These are phyloP conservation scores for Monilinia vaccinii-corymbosi DNA, from an alignment of 2,329 filamentous ascomycete species.

Conservation along the genomic window DNA sequence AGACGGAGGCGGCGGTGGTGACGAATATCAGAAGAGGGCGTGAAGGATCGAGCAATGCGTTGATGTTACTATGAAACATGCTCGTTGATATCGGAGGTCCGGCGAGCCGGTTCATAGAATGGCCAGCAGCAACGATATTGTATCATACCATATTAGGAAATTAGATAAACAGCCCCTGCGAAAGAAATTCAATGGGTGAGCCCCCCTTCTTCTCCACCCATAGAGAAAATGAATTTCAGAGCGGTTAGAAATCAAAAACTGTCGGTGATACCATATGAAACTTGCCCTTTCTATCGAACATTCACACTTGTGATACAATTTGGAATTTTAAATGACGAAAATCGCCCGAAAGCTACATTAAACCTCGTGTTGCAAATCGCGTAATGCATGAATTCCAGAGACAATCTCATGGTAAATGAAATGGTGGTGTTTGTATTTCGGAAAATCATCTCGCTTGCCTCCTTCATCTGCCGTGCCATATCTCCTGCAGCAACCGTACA, in stretches of 20 bases:
- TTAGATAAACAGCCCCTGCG: background rate
- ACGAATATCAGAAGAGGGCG: background rate
- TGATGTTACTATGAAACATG: background rate
- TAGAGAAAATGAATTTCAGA: background rate
- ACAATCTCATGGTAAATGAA: background rate
- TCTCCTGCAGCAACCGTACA: background rate
- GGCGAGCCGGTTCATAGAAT: background rate
- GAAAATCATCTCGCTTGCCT: background rate
- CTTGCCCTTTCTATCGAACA: background rate
- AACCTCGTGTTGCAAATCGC: conserved; percentile 1
- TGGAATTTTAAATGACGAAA: background rate
- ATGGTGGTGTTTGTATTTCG: background rate
- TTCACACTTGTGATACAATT: background rate
- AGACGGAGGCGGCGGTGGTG: background rate
- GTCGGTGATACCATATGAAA: background rate
- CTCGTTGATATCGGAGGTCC: background rate
- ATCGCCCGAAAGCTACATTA: background rate
- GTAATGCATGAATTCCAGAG: background rate
- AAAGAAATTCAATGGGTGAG: background rate
- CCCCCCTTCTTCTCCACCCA: background rate
- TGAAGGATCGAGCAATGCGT: background rate
- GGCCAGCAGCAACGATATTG: background rate
- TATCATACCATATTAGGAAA: background rate
- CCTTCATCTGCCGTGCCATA: background rate
- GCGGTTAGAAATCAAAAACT: background rate